phyloP scores from a whole-genome alignment of 2,329 filamentous ascomycete genomes.

The Arachnomyces sp. region DNA sequence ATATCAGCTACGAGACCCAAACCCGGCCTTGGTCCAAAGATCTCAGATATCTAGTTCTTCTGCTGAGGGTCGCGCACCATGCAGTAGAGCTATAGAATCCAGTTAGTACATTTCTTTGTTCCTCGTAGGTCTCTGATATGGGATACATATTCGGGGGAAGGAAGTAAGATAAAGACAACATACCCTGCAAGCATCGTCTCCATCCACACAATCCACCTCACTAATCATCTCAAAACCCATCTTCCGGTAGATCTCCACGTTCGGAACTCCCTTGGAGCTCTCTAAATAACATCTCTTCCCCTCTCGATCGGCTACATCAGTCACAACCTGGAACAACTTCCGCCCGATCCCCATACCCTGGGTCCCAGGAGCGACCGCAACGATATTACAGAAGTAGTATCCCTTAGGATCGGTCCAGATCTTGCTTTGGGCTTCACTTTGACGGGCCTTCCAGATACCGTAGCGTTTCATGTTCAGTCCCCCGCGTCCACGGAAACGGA shows the following conservation, averaged over 20 bases:
- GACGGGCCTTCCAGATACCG: slow-evolving; percentile 62
- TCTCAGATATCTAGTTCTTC: no score
- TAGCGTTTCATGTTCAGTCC: slow-evolving; percentile 60
- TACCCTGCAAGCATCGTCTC: slow-evolving; percentile 50
- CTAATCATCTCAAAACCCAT: slow-evolving; percentile 66
- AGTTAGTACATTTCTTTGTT: no score
- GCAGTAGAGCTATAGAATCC: no score
- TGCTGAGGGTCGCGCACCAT: no score
- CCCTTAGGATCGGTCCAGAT: slow-evolving; percentile 59
- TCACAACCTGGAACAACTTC: slow-evolving; percentile 55
- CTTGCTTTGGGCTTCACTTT: slow-evolving; percentile 52
- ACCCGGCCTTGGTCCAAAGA: no score
- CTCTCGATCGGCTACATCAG: slow-evolving; percentile 55
- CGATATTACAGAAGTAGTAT: slow-evolving; percentile 70
- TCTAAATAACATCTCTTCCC: slow-evolving; percentile 61
- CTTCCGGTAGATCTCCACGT: slow-evolving; percentile 60
- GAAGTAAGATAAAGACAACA: neutral
- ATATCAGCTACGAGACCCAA: no score
- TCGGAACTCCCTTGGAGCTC: slow-evolving; percentile 59
- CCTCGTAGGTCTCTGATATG: no score
- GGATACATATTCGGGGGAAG: no score
- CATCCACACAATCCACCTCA: slow-evolving; percentile 47
- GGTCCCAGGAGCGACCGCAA: slow-evolving; percentile 56
- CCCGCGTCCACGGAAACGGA: slow-evolving; percentile 56
- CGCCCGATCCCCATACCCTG: slow-evolving; percentile 61